These are phyloP conservation scores for Botrytis medusae DNA, from an alignment of 2,329 filamentous ascomycete species.

Conservation along the genomic window DNA sequence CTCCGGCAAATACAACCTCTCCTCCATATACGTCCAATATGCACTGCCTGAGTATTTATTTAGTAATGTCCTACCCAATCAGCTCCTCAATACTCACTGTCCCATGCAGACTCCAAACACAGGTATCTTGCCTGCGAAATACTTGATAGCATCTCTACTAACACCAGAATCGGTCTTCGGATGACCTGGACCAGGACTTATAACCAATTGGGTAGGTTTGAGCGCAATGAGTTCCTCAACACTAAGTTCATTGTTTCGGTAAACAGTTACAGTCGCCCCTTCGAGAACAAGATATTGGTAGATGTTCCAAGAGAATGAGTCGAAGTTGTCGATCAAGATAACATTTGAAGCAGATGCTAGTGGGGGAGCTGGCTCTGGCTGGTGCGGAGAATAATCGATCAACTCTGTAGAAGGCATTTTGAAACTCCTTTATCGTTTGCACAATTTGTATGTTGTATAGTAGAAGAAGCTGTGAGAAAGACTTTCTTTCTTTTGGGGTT, in stretches of 20 bases:
- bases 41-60: slow-evolving; percentile 66
- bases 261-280: slow-evolving; percentile 85
- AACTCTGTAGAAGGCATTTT: slow-evolving; percentile 50
- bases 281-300: slow-evolving; percentile 98
- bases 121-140: slow-evolving; percentile 93
- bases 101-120: slow-evolving; percentile 99
- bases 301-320: slow-evolving; percentile 99
- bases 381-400: slow-evolving; percentile 82
- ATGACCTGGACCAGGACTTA: slow-evolving; percentile 94
- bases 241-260: slow-evolving; percentile 87
- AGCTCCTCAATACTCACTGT: slow-evolving; percentile 59
- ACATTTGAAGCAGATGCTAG: slow-evolving; percentile 84
- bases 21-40: slow-evolving; percentile 94
- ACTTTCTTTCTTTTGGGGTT: background rate
- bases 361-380: slow-evolving; percentile 71
- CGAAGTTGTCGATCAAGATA: slow-evolving; percentile 97
- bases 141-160: slow-evolving; percentile 83
- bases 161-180: slow-evolving; percentile 88
- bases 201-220: slow-evolving; percentile 88
- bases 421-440: no score
- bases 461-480: background rate
- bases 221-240: slow-evolving; percentile 79
- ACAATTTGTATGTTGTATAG: background rate
- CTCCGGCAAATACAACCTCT: slow-evolving; percentile 85
- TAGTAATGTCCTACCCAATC: background rate